A percentile compares a stretch with the other conserved stretches of the same genome.
phyloP scores from a whole-genome alignment of 2,329 filamentous ascomycete species.

The Phaeosphaeria sp. region DNA sequence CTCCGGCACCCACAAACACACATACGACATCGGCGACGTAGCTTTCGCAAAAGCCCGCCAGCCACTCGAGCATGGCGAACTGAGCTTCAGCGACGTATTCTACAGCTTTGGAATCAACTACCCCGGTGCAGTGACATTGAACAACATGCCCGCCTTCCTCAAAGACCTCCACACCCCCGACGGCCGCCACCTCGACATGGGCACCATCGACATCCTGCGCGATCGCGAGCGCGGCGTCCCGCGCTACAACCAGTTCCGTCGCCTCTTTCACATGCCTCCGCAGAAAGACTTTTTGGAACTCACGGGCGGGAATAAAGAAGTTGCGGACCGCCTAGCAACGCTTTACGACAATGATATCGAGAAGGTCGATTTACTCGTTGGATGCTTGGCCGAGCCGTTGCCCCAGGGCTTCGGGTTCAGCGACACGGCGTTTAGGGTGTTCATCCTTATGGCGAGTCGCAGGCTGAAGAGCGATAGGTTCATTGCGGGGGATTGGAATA shows the following conservation, averaged over 20 bases:
- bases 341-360: slow-evolving; percentile 54
- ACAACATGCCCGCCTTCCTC: slow-evolving; percentile 52
- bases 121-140: slow-evolving; percentile 54
- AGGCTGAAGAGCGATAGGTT: slow-evolving; percentile 55
- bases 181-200: slow-evolving; percentile 52
- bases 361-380: slow-evolving; percentile 53
- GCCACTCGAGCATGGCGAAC: slow-evolving; percentile 28
- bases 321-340: slow-evolving; percentile 47
- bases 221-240: slow-evolving; percentile 58
- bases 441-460: slow-evolving; percentile 55
- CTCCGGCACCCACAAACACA: slow-evolving; percentile 38
- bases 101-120: slow-evolving; percentile 59
- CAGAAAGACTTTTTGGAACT: slow-evolving; percentile 50
- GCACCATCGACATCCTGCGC: slow-evolving; percentile 56
- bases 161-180: slow-evolving; percentile 52
- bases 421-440: slow-evolving; percentile 57
- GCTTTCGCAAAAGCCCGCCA: slow-evolving; percentile 45
- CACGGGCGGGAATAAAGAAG: slow-evolving; percentile 47
- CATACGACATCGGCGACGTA: slow-evolving; percentile 14
- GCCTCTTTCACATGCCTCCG: slow-evolving; percentile 50
- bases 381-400: slow-evolving; percentile 52
- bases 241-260: slow-evolving; percentile 55
- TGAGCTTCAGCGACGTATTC: slow-evolving; percentile 33
- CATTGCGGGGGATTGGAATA: slow-evolving; percentile 52
- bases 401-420: slow-evolving; percentile 57